Conservation (phyloP, 2,329 filamentous ascomycete genomes). For the Curvularia eragrostidis region DNA sequence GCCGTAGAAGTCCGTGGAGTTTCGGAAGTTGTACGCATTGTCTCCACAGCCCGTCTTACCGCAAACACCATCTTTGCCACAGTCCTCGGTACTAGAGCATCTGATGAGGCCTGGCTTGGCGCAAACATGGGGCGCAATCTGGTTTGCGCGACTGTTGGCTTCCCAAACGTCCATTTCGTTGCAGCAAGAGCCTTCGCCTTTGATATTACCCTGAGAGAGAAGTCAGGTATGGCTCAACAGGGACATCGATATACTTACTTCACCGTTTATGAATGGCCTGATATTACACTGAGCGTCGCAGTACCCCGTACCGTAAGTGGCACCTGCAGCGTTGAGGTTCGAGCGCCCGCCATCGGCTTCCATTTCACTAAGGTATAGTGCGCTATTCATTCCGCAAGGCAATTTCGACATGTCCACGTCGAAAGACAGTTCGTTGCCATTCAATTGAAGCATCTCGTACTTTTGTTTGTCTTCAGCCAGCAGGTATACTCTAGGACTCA, state of each 20-base stretch:
- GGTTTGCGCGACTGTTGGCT: constrained; percentile 58
- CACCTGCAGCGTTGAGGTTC: constrained; percentile 56
- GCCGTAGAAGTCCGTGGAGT: constrained; percentile 39
- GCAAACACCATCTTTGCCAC: constrained; percentile 43
- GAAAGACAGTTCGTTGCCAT: constrained; percentile 74
- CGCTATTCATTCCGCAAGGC: constrained; percentile 53
- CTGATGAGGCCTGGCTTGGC: constrained; percentile 53
- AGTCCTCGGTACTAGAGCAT: constrained; percentile 50
- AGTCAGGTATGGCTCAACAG: constrained; percentile 45
- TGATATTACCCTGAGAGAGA: constrained; percentile 51
- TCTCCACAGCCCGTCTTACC: constrained; percentile 47
- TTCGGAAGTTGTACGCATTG: constrained; percentile 40
- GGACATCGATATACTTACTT: constrained; percentile 33
- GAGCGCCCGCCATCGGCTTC: constrained; percentile 45
- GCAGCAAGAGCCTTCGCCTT: constrained; percentile 58
- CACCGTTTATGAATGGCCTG: constrained; percentile 48
- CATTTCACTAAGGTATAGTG: constrained; percentile 52
- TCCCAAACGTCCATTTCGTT: constrained; percentile 65
- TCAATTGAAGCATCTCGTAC: constrained; percentile 70
- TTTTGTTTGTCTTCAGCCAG: constrained; percentile 64
- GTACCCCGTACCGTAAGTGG: constrained; percentile 68
- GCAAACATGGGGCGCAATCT: constrained; percentile 60
- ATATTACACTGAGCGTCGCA: constrained; percentile 55
- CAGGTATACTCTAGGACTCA: constrained; percentile 67
- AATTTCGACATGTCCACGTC: constrained; percentile 66